Conservation (phyloP, 441 rosid species). For the Populus tomentosa region DNA sequence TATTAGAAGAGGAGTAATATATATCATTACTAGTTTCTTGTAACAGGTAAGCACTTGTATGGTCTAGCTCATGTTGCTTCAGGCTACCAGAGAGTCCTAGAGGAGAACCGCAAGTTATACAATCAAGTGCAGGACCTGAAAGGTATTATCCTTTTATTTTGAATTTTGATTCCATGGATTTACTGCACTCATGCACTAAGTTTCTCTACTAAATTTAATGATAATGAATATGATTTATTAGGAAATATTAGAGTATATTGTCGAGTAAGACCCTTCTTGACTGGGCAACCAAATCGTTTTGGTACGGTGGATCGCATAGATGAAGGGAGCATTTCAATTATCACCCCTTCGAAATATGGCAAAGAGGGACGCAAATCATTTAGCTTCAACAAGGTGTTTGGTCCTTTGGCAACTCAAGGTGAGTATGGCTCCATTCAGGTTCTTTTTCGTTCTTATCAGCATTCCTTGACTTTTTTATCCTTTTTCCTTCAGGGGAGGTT, state of each 20-base stretch:
- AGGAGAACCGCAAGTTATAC: slow-evolving; percentile 87
- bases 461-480: slow-evolving; percentile 13
- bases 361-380: slow-evolving; percentile 58
- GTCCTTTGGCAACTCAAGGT: slow-evolving; percentile 89
- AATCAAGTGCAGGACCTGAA: slow-evolving; percentile 93
- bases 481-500: slow-evolving; percentile 67
- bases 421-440: not conserved
- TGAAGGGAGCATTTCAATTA: slow-evolving; percentile 58
- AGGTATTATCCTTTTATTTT: slow-evolving; percentile 33
- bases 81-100: slow-evolving; percentile 77
- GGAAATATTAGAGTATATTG: slow-evolving; percentile 96
- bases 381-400: slow-evolving; percentile 48
- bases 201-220: slow-evolving; percentile 3
- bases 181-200: not conserved
- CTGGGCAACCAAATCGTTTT: slow-evolving; percentile 58
- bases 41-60: slow-evolving; percentile 65
- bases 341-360: slow-evolving; percentile 75
- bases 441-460: not conserved
- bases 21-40: slow-evolving; percentile 19
- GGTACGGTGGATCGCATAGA: slow-evolving; percentile 70
- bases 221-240: slow-evolving; percentile 20
- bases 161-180: slow-evolving; percentile 2
- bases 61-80: slow-evolving; percentile 84
- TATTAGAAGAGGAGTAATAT: slow-evolving; percentile 14
- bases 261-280: slow-evolving; percentile 86